A percentile compares a stretch with the other conserved stretches of the same genome.
Evolutionary conservation across 2,329 filamentous ascomycete genomes (phyloP).

Genomic region (Trichoderma cornu-damae): DNA sequence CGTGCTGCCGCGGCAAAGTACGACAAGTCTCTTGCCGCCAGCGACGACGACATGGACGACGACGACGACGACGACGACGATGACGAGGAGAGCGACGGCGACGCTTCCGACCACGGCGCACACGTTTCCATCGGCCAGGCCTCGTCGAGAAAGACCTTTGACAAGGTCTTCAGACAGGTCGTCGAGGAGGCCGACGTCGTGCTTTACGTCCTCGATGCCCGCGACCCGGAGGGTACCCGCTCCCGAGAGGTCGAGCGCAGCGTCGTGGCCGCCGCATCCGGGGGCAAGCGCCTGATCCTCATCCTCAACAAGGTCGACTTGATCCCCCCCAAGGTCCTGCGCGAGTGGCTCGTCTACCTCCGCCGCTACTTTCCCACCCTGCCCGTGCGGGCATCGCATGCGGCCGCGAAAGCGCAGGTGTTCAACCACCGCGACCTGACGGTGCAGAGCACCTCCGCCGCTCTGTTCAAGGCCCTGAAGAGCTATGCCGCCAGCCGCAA

Average conservation of each 20-base stretch:
- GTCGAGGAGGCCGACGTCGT: conserved; percentile 85
- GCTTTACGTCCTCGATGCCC: conserved; percentile 87
- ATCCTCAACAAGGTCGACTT: conserved; percentile 96
- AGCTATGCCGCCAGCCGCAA: conserved; percentile 77
- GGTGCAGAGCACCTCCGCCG: conserved; percentile 76
- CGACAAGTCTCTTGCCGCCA: conserved; percentile 58
- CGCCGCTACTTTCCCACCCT: conserved; percentile 88
- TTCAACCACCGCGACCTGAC: conserved; percentile 91
- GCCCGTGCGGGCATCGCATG: conserved; percentile 76
- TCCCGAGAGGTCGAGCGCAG: conserved; percentile 86
- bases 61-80: conserved; percentile 40
- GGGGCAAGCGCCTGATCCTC: conserved; percentile 82
- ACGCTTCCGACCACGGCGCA: conserved; percentile 52
- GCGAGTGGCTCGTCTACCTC: conserved; percentile 78
- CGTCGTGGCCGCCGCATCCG: conserved; percentile 80
- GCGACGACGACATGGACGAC: conserved; percentile 44
- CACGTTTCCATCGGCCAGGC: conserved; percentile 49
- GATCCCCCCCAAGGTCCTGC: conserved; percentile 74
- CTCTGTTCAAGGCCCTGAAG: conserved; percentile 85
- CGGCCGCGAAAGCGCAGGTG: conserved; percentile 78
- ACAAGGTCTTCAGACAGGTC: conserved; percentile 94
- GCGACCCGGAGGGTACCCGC: conserved; percentile 84
- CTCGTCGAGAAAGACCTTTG: conserved; percentile 77
- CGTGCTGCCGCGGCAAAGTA: conserved; percentile 71
- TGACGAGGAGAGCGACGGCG: conserved; percentile 42